phyloP scores from a whole-genome alignment of 139 green algal species.

The Marvania coccoides region DNA sequence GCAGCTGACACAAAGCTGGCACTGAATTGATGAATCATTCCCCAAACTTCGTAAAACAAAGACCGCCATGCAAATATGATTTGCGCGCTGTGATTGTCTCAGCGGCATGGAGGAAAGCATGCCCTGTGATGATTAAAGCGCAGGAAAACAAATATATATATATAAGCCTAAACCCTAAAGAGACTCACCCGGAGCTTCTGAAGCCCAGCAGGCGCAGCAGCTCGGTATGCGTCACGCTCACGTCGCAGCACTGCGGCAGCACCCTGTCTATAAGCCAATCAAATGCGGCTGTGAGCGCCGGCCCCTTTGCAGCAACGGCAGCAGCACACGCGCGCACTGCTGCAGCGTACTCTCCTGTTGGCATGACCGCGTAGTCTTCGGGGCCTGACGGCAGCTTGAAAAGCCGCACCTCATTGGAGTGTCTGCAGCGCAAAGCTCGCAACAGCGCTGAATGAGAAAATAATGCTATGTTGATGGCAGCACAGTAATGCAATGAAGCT shows the following conservation, averaged over 20 bases:
- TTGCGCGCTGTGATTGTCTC: conserved; percentile 14
- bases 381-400: conserved; percentile 23
- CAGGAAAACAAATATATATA: background rate
- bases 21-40: too few species aligned
- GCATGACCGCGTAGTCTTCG: conserved; percentile 33
- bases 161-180: background rate
- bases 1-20: too few species aligned
- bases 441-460: background rate
- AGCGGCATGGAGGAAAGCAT: background rate
- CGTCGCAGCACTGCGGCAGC: conserved; percentile 21
- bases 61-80: too few species aligned
- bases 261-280: conserved; percentile 27
- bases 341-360: conserved; percentile 18
- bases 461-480: background rate
- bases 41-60: too few species aligned
- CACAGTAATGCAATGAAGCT: background rate
- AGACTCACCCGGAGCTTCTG: background rate
- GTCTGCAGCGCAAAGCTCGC: background rate
- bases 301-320: background rate
- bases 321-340: background rate
- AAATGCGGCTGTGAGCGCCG: conserved; percentile 5
- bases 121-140: conserved; percentile 15
- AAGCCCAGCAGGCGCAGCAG: conserved; percentile 27
- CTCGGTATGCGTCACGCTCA: conserved; percentile 26
- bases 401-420: conserved; percentile 2